Evolutionary conservation across 768 basidiomycete species (phyloP).

Genomic region (Zangia roseola): DNA sequence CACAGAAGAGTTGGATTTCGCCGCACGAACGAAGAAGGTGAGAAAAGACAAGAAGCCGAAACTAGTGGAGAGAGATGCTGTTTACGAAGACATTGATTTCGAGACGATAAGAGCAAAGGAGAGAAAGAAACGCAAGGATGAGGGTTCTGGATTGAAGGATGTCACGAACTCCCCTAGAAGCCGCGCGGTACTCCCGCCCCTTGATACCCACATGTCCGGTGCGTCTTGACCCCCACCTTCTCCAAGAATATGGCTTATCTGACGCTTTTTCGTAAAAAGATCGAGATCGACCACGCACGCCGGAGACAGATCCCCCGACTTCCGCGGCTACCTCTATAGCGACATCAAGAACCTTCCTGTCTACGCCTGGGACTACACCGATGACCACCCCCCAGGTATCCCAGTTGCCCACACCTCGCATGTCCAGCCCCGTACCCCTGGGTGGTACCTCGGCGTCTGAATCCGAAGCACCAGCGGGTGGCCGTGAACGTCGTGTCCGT

Average conservation of each 20-base stretch:
- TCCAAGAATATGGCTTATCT: slow-evolving; percentile 7
- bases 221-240: slow-evolving; percentile 9
- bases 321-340: slow-evolving; percentile 36
- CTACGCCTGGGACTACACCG: slow-evolving; percentile 46
- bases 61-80: slow-evolving; percentile 15
- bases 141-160: slow-evolving; percentile 49
- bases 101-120: slow-evolving; percentile 36
- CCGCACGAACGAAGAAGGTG: slow-evolving; percentile 41
- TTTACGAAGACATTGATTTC: slow-evolving; percentile 24
- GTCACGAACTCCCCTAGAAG: slow-evolving; percentile 57
- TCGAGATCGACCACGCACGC: slow-evolving; percentile 37
- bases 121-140: slow-evolving; percentile 38
- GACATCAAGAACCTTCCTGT: slow-evolving; percentile 39
- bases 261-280: slow-evolving; percentile 23
- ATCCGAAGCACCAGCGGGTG: slow-evolving; percentile 27
- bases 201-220: slow-evolving; percentile 40
- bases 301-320: slow-evolving; percentile 36
- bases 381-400: slow-evolving; percentile 32
- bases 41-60: slow-evolving; percentile 35
- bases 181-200: slow-evolving; percentile 33
- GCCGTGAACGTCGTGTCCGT: slow-evolving; percentile 56
- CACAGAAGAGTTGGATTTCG: slow-evolving; percentile 17
- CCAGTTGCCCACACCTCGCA: slow-evolving; percentile 49
- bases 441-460: slow-evolving; percentile 35
- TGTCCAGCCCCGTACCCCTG: slow-evolving; percentile 44